Evolutionary conservation across 305 asterid genomes (phyloP).

Genomic region (Striga hermonthica): DNA sequence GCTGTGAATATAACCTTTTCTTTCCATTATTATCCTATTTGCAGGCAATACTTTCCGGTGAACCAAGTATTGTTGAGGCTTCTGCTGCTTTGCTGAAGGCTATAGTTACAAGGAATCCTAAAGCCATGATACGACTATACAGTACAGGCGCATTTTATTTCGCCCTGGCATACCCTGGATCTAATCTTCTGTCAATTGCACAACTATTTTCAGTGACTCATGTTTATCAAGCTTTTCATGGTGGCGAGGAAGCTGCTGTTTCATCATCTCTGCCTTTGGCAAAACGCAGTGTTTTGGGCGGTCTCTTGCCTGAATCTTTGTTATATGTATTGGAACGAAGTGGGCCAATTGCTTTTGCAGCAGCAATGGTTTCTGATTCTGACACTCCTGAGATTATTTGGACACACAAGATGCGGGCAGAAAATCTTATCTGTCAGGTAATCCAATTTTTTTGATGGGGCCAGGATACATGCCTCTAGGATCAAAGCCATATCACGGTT

Average conservation of each 20-base stretch:
- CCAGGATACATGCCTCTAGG: conserved; percentile 14
- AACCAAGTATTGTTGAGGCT: conserved; percentile 86
- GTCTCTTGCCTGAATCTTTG: conserved; percentile 96
- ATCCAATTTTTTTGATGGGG: conserved; percentile 25
- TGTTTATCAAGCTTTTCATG: conserved; percentile 97
- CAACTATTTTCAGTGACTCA: conserved; percentile 93
- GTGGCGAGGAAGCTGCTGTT: conserved; percentile 98
- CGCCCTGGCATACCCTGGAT: conserved; percentile 97
- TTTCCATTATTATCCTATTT: conserved; percentile 28
- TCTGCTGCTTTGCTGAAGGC: conserved; percentile 96
- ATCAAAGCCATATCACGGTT: neutral
- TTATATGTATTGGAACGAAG: conserved; percentile 96
- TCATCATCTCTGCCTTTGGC: conserved; percentile 96
- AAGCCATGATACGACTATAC: conserved; percentile 93
- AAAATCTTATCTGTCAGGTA: conserved; percentile 92
- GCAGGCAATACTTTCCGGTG: conserved; percentile 97
- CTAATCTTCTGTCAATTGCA: conserved; percentile 87
- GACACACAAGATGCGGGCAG: conserved; percentile 99
- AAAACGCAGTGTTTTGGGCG: conserved; percentile 96
- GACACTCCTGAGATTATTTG: conserved; percentile 99
- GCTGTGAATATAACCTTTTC: conserved; percentile 7
- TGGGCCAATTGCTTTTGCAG: conserved; percentile 91
- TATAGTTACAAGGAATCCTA: conserved; percentile 89
- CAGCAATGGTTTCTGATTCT: conserved; percentile 99
- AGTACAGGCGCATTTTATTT: conserved; percentile 94